A percentile compares a stretch with the other conserved stretches of the same genome.
Evolutionary conservation across 257 asterid species (phyloP).

Genomic region (Paraleonurus japonicus): DNA sequence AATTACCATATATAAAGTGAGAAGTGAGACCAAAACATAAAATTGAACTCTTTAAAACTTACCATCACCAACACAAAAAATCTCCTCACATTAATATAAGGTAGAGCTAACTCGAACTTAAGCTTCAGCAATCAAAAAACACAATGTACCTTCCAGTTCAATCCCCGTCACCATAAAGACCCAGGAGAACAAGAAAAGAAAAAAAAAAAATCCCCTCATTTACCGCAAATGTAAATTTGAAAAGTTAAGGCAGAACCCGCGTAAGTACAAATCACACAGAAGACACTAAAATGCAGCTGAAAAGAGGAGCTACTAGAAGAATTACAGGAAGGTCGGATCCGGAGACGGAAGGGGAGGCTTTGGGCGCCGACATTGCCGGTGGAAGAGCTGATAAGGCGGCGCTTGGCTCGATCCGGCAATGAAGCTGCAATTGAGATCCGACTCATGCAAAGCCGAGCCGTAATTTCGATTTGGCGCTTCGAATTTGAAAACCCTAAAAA

Average conservation of each 20-base stretch:
- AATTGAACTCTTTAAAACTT: not conserved
- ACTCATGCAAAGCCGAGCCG: slow-evolving; percentile 44
- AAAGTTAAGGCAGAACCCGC: not conserved
- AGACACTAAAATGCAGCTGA: slow-evolving; percentile 28
- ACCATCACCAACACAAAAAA: slow-evolving; percentile 9
- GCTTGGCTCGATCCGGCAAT: slow-evolving; percentile 56
- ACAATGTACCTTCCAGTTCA: slow-evolving; percentile 38
- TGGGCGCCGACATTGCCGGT: slow-evolving; percentile 72
- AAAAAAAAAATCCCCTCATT: not conserved
- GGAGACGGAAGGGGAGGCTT: slow-evolving; percentile 43
- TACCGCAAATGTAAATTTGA: slow-evolving; percentile 13
- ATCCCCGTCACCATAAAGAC: slow-evolving; percentile 9
- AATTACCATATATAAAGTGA: not conserved
- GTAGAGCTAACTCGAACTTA: slow-evolving; percentile 3
- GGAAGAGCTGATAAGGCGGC: slow-evolving; percentile 38
- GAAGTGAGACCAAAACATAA: slow-evolving; percentile 6
- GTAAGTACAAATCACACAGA: not conserved
- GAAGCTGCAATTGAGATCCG: slow-evolving; percentile 54
- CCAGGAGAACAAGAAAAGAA: not conserved
- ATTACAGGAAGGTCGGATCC: slow-evolving; percentile 52
- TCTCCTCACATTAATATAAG: slow-evolving; percentile 2
- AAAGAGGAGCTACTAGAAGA: slow-evolving; percentile 20
- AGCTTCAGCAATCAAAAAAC: slow-evolving; percentile 12
- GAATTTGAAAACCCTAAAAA: slow-evolving; percentile 56
- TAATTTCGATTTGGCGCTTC: slow-evolving; percentile 45